Percentiles rank a stretch among this genome's conserved stretches.
phyloP scores from a whole-genome alignment of 768 basidiomycete genomes.

The Amanita pseudoporphyria region DNA sequence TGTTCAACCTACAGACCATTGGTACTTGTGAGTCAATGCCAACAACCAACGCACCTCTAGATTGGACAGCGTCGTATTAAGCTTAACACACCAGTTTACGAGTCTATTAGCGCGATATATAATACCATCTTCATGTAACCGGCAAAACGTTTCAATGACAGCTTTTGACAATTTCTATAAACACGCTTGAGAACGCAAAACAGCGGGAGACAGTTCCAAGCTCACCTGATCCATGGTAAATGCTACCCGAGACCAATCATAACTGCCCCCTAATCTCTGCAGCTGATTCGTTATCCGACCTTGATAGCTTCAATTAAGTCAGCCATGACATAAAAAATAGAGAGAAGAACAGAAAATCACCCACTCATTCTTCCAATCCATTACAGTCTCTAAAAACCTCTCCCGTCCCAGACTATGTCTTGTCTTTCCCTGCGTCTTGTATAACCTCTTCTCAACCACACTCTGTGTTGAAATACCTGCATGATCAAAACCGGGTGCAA shows the following conservation, averaged over 20 bases:
- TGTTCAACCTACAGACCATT: constrained; percentile 66
- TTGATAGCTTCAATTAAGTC: constrained; percentile 58
- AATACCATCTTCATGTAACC: constrained; percentile 83
- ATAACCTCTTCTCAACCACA: constrained; percentile 89
- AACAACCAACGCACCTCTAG: constrained; percentile 53
- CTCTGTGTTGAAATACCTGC: constrained; percentile 98
- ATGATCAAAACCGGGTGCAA: constrained; percentile 94
- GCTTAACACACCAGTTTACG: constrained; percentile 94
- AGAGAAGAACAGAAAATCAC: constrained; percentile 19
- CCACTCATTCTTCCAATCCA: constrained; percentile 96
- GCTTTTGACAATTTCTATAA: constrained; percentile 67
- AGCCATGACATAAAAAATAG: not conserved
- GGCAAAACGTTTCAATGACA: constrained; percentile 87
- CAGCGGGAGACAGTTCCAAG: constrained; percentile 11
- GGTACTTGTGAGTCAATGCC: not conserved
- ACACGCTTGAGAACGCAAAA: not conserved
- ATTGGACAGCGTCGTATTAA: constrained; percentile 98
- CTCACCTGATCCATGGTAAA: constrained; percentile 90
- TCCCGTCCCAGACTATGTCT: constrained; percentile 95
- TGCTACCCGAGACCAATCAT: constrained; percentile 89
- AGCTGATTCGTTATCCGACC: constrained; percentile 86
- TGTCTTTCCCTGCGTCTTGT: constrained; percentile 72
- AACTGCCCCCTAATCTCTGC: constrained; percentile 81
- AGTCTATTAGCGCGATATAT: constrained; percentile 94
- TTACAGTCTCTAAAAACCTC: constrained; percentile 80